Conservation (phyloP, 2,329 filamentous ascomycete species). For the Colletotrichum sp. region DNA sequence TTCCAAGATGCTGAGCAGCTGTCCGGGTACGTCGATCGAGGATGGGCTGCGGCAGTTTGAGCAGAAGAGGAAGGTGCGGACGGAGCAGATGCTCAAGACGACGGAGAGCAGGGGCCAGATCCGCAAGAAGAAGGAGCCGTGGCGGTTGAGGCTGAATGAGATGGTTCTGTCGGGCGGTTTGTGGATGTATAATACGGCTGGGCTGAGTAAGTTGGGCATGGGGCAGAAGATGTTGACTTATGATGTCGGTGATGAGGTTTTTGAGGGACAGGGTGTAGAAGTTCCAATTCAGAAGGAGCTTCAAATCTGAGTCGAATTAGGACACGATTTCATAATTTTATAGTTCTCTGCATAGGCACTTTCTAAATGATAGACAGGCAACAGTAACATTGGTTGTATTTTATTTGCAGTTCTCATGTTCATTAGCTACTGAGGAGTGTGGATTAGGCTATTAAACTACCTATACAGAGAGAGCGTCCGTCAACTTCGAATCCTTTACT, state of each 20-base stretch:
- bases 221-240: slow-evolving; percentile 8
- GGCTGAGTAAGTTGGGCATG: neutral
- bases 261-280: neutral
- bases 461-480: neutral
- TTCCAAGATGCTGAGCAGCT: slow-evolving; percentile 37
- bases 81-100: neutral
- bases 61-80: neutral
- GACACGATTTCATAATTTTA: rapidly evolving
- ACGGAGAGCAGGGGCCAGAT: neutral
- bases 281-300: neutral
- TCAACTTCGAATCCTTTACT: neutral
- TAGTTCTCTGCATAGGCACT: neutral
- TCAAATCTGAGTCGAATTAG: neutral
- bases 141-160: slow-evolving; percentile 1
- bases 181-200: slow-evolving; percentile 3
- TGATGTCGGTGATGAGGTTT: slow-evolving; percentile 2
- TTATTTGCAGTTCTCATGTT: neutral
- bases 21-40: neutral
- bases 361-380: rapidly evolving
- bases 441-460: no score
- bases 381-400: rapidly evolving
- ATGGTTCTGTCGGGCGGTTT: neutral
- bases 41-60: neutral
- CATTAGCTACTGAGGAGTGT: neutral
- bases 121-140: slow-evolving; percentile 5